Evolutionary conservation across 768 basidiomycete species (phyloP).

Genomic region (Cystobasidiopsis lactophilus): DNA sequence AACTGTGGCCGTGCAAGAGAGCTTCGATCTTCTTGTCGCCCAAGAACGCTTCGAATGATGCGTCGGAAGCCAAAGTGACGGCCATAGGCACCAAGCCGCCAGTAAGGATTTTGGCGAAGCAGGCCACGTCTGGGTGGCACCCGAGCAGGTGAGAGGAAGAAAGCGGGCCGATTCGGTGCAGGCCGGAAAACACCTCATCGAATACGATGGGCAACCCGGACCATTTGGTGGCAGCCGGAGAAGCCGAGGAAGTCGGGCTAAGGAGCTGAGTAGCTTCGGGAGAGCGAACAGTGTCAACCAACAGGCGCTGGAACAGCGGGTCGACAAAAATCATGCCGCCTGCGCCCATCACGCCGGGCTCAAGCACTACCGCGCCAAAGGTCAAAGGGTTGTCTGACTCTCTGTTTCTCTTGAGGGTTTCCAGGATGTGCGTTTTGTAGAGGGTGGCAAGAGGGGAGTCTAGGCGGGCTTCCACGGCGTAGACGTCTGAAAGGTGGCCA

Average conservation of each 20-base stretch:
- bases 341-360: conserved; percentile 81
- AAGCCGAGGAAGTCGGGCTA: background rate
- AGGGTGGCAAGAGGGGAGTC: conserved; percentile 37
- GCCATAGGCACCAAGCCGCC: conserved; percentile 76
- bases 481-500: conserved; percentile 29
- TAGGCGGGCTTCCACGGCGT: conserved; percentile 45
- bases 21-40: conserved; percentile 59
- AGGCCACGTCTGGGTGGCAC: conserved; percentile 59
- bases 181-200: conserved; percentile 85
- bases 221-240: conserved; percentile 27
- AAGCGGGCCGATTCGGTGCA: conserved; percentile 62
- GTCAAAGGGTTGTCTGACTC: conserved; percentile 21
- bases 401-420: conserved; percentile 32
- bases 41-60: conserved; percentile 58
- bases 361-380: conserved; percentile 52
- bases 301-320: conserved; percentile 74
- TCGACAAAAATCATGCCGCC: conserved; percentile 96
- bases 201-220: conserved; percentile 69
- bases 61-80: conserved; percentile 56
- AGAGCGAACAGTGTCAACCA: conserved; percentile 56
- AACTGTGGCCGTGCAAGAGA: conserved; percentile 80
- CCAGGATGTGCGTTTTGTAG: conserved; percentile 35
- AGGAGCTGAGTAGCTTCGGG: conserved; percentile 22
- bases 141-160: conserved; percentile 42
- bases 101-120: conserved; percentile 80